Evolutionary conservation across 345 rosid species (phyloP), one percentile per base, ranked within the genome.

Genomic region (Melastoma malabathricum): DNA sequence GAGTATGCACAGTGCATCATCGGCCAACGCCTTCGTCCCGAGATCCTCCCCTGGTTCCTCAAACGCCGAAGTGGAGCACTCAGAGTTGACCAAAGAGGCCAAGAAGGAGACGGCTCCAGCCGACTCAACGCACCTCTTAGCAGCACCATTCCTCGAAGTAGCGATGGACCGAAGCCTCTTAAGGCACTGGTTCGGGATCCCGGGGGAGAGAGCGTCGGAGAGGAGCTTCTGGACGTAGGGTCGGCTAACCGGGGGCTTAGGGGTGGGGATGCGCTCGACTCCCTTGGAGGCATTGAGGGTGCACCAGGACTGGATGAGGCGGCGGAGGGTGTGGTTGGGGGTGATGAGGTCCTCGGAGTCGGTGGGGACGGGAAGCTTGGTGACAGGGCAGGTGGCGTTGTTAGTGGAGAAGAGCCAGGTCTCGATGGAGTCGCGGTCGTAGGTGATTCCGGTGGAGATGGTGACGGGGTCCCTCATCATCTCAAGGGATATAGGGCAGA

Each of bases 281-380:
- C 98, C 98, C 18, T 73, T 49, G 0, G 92, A 78, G n/a, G 92
- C 86, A 46, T 90, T 84, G 43, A 84, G 59, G 5, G 82, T 90
- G 68, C 98, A 90, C 98, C 98, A 90, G 5, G 96, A 80, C 64
- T 90, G 98, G 38, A 86, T 76, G 41, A 90, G 67, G 10, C 98
- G 77, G 8, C 92, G 85, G 19, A 90, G 77, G 51, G 86, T 86
- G 64, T 82, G 84, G 68, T 90, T 90, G 1, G 98, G 98, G 0
- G 92, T 86, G 3, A 86, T 58, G 29, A 63, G 68, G 1, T 66
- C 15, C 10, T 34, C 41, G 41, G 41, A 9, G 41, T 34, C 41
- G 12, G 41, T 34, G 49, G 60, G 43, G 1, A 90, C 52, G 46
- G 58, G 67, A 48, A 75, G 94, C 52, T 84, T 90, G 13, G 96